Base-by-base conservation (phyloP, 257 asterid genomes). In the Solanum pinnatisectum region DNA sequence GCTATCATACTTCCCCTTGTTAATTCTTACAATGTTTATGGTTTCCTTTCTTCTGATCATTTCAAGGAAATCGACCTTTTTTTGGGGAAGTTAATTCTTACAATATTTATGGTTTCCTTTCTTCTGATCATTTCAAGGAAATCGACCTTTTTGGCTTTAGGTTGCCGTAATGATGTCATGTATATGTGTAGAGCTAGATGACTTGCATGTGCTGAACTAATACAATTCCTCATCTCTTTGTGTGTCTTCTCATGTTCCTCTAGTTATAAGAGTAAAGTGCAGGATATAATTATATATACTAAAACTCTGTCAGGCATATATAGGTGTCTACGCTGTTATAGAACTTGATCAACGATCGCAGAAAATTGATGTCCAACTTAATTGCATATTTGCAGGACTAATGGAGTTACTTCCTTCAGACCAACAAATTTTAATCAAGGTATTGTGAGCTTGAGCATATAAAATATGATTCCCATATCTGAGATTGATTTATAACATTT, bases 301-400 rank as follows among this genome's bases (percentile, higher is more conserved):
- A 67, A 68, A 27, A 68, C 15, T 3, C 36, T 68, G 40, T 72
- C 44, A 16, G 25, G 46, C 46, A 35, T 20, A 35, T 73, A 35
- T 73, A 35, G 18, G 5, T 46, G 5, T 76, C 35, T 6, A 37
- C 11, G 20, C 22, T 11, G 56, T 76, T 37, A 12, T 23, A 39
- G 40, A 76, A 23, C 5, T 23, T 39, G 3, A 6, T 52, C 59
- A 39, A 23, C 8, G 40, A 27, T 4, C 14, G n/a, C 27, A 13
- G 65, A 22, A 65, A 18, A 33, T 18, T 70, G 39, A 30, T 81
- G 27, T 44, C 59, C 22, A 63, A 72, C 37, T 30, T 30, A 23
- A 40, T 81, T 84, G 60, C 20, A 30, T 27, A 14, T 70, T 90
- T 84, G 37, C 89, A 90, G 92, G 90, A 42, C 40, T 71, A 79